These are phyloP conservation scores for Pleurotus platypus DNA, from an alignment of 768 basidiomycete species.

Conservation along the genomic window DNA sequence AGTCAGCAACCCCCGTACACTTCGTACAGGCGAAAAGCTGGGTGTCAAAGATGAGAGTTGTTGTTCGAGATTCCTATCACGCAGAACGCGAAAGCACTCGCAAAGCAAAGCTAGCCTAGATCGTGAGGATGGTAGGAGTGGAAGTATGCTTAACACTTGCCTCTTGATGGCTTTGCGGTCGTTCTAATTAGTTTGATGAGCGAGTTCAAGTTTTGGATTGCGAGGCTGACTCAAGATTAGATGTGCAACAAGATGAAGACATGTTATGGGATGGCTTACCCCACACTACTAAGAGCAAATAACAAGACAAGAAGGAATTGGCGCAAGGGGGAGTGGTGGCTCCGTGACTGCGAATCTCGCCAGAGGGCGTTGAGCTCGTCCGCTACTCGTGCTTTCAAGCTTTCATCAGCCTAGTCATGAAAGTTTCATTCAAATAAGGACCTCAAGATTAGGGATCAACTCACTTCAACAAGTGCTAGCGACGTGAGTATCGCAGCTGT, in stretches of 20 bases:
- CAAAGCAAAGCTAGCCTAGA: conserved; percentile 23
- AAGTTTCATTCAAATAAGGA: neutral
- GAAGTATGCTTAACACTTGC: no score
- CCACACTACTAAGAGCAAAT: neutral
- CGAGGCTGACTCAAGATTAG: neutral
- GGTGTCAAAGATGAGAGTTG: conserved; percentile 22
- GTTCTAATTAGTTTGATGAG: conserved; percentile 23
- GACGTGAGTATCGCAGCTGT: conserved; percentile 41
- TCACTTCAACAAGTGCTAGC: conserved; percentile 20
- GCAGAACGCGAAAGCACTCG: conserved; percentile 34
- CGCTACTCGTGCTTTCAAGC: neutral
- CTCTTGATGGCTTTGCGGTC: conserved; percentile 11
- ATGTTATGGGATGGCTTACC: neutral
- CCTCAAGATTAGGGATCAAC: neutral
- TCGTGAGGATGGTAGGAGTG: no score
- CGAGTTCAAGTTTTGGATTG: conserved; percentile 16
- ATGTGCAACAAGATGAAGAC: neutral
- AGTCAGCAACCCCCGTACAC: conserved; percentile 54
- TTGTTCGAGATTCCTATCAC: conserved; percentile 23
- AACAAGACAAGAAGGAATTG: neutral
- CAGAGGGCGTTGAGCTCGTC: neutral
- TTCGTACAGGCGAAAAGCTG: conserved; percentile 33
- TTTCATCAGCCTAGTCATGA: neutral
- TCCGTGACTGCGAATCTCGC: neutral
- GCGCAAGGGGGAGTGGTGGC: neutral